These are phyloP conservation scores for Hemileia vastatrix DNA, from an alignment of 1,284 basidiomycete species.

Conservation along the genomic window DNA sequence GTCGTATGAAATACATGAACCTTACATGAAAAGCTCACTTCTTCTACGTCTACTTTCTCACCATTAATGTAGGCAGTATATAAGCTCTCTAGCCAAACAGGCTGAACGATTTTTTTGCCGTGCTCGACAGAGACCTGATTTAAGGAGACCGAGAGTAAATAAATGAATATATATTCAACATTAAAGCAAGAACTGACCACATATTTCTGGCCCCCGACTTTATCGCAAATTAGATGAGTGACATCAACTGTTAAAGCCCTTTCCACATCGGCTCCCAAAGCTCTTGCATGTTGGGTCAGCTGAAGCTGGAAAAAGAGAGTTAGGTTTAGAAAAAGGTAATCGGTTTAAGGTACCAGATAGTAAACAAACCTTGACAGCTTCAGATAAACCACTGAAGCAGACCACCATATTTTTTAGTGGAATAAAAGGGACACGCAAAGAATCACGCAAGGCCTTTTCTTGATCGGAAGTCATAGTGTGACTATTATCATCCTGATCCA, in stretches of 20 bases:
- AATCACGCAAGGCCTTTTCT: too few relatives aligned
- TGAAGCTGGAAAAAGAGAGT: slow-evolving; percentile 3
- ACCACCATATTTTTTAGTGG: too few relatives aligned
- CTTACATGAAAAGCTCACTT: slow-evolving; percentile 4
- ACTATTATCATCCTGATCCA: too few relatives aligned
- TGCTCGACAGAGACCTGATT: slow-evolving; percentile 12
- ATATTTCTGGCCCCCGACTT: slow-evolving; percentile 17
- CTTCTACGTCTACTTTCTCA: slow-evolving; percentile 12
- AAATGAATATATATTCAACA: not conserved
- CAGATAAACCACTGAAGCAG: slow-evolving; percentile 16
- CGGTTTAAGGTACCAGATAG: not conserved
- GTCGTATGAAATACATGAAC: not conserved
- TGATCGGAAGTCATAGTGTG: too few relatives aligned
- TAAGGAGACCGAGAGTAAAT: not conserved
- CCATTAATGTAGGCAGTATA: slow-evolving; percentile 22
- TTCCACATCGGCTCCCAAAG: slow-evolving; percentile 11
- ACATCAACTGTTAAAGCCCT: slow-evolving; percentile 15
- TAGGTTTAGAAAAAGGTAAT: not conserved
- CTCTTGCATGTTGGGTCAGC: slow-evolving; percentile 13
- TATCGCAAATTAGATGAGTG: slow-evolving; percentile 22
- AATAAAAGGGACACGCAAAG: too few relatives aligned
- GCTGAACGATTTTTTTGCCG: slow-evolving; percentile 11
- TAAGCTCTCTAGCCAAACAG: slow-evolving; percentile 20
- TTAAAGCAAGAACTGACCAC: slow-evolving; percentile 4
- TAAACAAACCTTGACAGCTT: slow-evolving; percentile 9